phyloP scores from a whole-genome alignment of 352 stramenopile genomes.

The Globisporangium iwayamae region DNA sequence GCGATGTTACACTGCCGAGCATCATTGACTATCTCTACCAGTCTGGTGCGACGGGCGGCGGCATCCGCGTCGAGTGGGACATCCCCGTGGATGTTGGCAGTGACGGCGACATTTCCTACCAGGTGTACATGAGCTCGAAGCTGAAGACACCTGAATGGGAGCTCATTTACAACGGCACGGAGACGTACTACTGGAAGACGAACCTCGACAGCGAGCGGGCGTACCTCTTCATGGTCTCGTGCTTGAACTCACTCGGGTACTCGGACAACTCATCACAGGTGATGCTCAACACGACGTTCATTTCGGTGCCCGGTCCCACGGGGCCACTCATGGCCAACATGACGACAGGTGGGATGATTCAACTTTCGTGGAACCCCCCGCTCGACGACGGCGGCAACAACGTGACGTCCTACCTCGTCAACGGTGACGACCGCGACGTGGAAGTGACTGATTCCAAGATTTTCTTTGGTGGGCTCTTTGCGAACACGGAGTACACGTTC shows the following conservation, averaged over 20 bases:
- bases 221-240: conserved; percentile 52
- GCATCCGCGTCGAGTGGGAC: conserved; percentile 42
- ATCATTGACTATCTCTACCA: conserved; percentile 30
- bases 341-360: conserved; percentile 38
- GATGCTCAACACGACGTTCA: conserved; percentile 35
- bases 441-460: conserved; percentile 7
- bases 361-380: conserved; percentile 35
- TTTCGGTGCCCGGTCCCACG: conserved; percentile 48
- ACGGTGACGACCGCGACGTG: conserved; percentile 16
- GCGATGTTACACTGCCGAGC: conserved; percentile 16
- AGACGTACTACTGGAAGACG: conserved; percentile 46
- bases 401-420: conserved; percentile 41
- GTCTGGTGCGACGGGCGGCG: conserved; percentile 41
- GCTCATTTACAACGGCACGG: conserved; percentile 43
- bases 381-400: conserved; percentile 52
- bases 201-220: conserved; percentile 35
- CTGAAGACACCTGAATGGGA: conserved; percentile 21
- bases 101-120: conserved; percentile 31
- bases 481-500: conserved; percentile 41
- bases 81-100: conserved; percentile 40
- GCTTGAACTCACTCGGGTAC: conserved; percentile 45
- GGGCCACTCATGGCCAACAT: conserved; percentile 16
- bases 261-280: conserved; percentile 26
- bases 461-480: conserved; percentile 35
- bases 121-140: conserved; percentile 47